Percentiles rank a stretch among this genome's conserved stretches.
phyloP scores from a whole-genome alignment of 495 filamentous ascomycete species.

The Podospora sp. region DNA sequence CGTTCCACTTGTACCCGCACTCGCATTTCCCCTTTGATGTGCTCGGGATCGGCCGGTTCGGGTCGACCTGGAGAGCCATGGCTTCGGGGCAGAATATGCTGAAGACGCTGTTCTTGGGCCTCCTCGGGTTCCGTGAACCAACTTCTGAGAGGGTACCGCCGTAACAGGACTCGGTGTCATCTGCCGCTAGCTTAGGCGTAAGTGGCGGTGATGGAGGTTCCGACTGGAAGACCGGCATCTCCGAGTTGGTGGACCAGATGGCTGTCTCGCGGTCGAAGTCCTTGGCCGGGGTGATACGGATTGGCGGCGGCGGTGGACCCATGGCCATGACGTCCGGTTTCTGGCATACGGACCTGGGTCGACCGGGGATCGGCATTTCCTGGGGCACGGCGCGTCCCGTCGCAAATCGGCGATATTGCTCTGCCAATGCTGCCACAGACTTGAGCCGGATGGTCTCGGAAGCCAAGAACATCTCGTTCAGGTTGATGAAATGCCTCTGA shows the following conservation, averaged over 20 bases:
- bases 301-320: conserved; percentile 6
- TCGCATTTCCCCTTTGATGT: conserved; percentile 27
- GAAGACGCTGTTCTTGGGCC: conserved; percentile 44
- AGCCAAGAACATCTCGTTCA: conserved; percentile 34
- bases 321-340: neutral
- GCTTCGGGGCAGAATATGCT: conserved; percentile 44
- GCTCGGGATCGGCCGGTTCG: conserved; percentile 29
- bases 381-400: conserved; percentile 40
- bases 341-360: conserved; percentile 23
- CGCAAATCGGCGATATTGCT: conserved; percentile 42
- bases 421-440: conserved; percentile 36
- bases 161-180: conserved; percentile 32
- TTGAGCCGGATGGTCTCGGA: conserved; percentile 39
- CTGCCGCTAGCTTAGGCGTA: conserved; percentile 36
- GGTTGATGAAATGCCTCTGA: conserved; percentile 28
- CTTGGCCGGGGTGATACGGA: conserved; percentile 10
- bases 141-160: conserved; percentile 19
- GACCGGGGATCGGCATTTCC: conserved; percentile 30
- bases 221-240: conserved; percentile 30
- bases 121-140: conserved; percentile 10
- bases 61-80: conserved; percentile 41
- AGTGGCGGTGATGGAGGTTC: conserved; percentile 43
- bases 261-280: conserved; percentile 24
- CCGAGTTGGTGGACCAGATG: conserved; percentile 23
- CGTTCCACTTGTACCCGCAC: conserved; percentile 42